phyloP scores from a whole-genome alignment of 768 basidiomycete species.

The Obba rivulosa region DNA sequence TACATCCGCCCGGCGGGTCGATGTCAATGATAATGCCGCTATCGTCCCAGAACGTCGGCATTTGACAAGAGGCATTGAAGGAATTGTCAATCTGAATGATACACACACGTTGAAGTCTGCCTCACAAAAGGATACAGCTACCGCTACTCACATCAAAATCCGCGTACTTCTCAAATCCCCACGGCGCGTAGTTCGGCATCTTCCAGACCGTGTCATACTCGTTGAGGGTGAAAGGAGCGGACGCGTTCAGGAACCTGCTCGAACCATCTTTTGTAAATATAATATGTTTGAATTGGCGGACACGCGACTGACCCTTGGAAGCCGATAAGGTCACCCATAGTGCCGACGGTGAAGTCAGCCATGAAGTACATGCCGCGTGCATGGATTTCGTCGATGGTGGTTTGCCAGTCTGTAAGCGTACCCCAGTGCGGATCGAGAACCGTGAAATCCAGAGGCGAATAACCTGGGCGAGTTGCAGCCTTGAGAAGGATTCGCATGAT shows the following conservation, averaged over 20 bases:
- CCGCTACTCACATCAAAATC: conserved; percentile 60
- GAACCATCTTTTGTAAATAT: conserved; percentile 4
- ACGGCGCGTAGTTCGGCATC: conserved; percentile 67
- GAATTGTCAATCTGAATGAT: conserved; percentile 51
- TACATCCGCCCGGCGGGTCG: conserved; percentile 63
- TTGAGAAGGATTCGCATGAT: background rate
- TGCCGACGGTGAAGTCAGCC: conserved; percentile 91
- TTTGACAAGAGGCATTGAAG: conserved; percentile 67
- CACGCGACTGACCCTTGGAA: conserved; percentile 63
- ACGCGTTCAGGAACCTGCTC: conserved; percentile 66
- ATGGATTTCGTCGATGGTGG: conserved; percentile 73
- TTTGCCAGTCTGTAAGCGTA: conserved; percentile 72
- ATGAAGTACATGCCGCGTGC: conserved; percentile 85
- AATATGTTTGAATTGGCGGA: conserved; percentile 1
- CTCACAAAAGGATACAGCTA: background rate
- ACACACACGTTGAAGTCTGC: background rate
- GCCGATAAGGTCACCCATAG: conserved; percentile 83
- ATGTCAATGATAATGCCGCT: conserved; percentile 58
- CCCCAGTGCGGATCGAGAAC: conserved; percentile 94
- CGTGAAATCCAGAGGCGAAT: conserved; percentile 88
- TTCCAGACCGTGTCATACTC: conserved; percentile 79
- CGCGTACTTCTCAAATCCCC: conserved; percentile 80
- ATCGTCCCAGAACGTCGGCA: conserved; percentile 80
- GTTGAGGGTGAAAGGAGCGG: conserved; percentile 70
- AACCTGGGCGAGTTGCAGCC: conserved; percentile 45